Evolutionary conservation across 2,329 filamentous ascomycete species (phyloP), one percentile per base, ranked within the genome.

Genomic region (Fusarium xyrophilum): DNA sequence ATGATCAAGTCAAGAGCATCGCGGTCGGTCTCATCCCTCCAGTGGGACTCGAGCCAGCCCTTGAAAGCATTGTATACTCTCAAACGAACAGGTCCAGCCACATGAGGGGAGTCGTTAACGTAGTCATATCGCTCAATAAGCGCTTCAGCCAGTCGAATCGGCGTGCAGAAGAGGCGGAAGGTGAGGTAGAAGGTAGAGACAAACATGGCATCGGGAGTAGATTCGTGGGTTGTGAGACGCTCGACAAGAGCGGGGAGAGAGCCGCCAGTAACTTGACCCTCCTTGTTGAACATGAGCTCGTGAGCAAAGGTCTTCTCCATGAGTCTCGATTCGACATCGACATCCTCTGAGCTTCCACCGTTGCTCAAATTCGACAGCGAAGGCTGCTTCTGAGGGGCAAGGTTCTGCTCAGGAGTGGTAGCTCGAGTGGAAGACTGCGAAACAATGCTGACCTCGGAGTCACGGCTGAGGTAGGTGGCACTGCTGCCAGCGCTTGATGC

Each of bases 41-140:
- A 99, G 79, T 99, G 93, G 10, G 92, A 96, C 81, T 98, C 96
- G 23, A 99, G 83, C 96, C 96, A 99, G 42, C 92, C 92, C 79
- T 99, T 99, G 84, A 99, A 93, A 59, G 93, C 90, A 76, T 99
- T 98, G 82, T 96, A 98, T 3, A 98, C 93, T 53, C 96, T 89
- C 48, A 99, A 83, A 52, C 94, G 89, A 25, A 98, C 95, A 0
- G 95, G 93, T 5, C 85, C 87, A 25, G 93, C 89, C 67, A 94
- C 80, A 61, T 89, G 86, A 25, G 89, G 87, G 48, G 90, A 91
- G 63, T 96, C 91, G 15, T 88, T 91, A 38, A 97, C 91, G 72
- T 97, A 97, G 62, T 97, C 92, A 77, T 97, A 99, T 32, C 96
- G 90, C 60, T 96, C 91, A 55, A 96, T 91, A n/a, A 99, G 84